Percentiles rank a stretch among this genome's conserved stretches.
Conservation (phyloP, 176 grass and related monocot species). For the Dactylis glomerata region DNA sequence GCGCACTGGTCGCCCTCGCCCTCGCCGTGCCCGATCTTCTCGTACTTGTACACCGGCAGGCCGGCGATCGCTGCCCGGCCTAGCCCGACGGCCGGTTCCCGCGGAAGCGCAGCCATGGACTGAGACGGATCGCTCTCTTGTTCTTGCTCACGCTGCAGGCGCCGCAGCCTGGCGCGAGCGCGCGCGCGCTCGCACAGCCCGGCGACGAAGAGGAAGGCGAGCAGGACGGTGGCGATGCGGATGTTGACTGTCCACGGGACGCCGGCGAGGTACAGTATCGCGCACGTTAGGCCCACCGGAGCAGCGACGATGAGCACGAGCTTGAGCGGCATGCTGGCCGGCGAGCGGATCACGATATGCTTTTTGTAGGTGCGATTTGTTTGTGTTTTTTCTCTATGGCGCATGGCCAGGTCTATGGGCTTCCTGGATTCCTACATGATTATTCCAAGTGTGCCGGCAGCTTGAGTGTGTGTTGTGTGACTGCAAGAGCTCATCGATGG, state of each 20-base stretch:
- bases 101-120: background rate
- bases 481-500: background rate
- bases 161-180: background rate
- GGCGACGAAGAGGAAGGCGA: conserved; percentile 7
- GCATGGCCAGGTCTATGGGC: background rate
- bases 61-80: background rate
- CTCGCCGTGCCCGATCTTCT: background rate
- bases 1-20: conserved; percentile 15
- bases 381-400: background rate
- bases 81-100: background rate
- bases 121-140: background rate
- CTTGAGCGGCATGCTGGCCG: conserved; percentile 22
- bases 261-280: background rate
- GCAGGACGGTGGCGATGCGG: background rate
- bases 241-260: background rate
- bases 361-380: background rate
- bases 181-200: conserved; percentile 11
- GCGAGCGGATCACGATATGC: background rate
- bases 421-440: background rate
- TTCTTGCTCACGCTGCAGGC: background rate
- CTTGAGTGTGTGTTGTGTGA: background rate
- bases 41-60: conserved; percentile 25
- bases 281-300: background rate
- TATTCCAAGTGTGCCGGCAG: background rate
- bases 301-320: conserved; percentile 1